A percentile compares a stretch with the other conserved stretches of the same genome.
These are phyloP conservation scores for Violaceomyces palustris DNA, from an alignment of 1,284 basidiomycete genomes.

Conservation along the genomic window DNA sequence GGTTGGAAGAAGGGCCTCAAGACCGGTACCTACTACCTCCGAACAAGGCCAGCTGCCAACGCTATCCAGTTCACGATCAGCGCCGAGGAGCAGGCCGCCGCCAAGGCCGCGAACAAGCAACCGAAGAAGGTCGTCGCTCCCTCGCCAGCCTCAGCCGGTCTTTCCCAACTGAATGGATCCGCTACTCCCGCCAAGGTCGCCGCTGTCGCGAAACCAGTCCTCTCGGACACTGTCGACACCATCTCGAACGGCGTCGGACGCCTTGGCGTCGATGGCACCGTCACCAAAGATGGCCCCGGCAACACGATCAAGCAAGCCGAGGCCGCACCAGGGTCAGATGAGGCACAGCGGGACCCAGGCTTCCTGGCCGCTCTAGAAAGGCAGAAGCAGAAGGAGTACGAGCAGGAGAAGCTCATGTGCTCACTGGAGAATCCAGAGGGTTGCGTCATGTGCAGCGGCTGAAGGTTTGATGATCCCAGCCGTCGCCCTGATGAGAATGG, in stretches of 20 bases:
- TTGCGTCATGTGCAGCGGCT: conserved; percentile 51
- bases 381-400: conserved; percentile 69
- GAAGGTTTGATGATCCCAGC: not conserved
- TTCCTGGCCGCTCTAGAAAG: conserved; percentile 74
- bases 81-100: conserved; percentile 67
- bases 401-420: conserved; percentile 74
- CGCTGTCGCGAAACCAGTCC: no score
- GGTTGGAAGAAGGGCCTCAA: conserved; percentile 99
- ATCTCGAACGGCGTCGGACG: conserved; percentile 34
- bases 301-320: conserved; percentile 17
- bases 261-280: conserved; percentile 44
- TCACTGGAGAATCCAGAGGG: conserved; percentile 73
- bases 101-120: conserved; percentile 57
- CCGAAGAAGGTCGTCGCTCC: conserved; percentile 6
- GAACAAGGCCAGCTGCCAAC: conserved; percentile 86
- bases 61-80: conserved; percentile 99
- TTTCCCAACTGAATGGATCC: not conserved
- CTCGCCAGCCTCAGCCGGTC: not conserved
- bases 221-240: conserved; percentile 3
- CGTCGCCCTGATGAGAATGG: no score
- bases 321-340: conserved; percentile 3
- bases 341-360: conserved; percentile 63
- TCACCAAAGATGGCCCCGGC: conserved; percentile 45
- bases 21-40: conserved; percentile 78
- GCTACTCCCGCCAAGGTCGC: conserved; percentile 8